Conservation (phyloP, 805 yeast genomes). For the Myxozyma lipomycoides region DNA sequence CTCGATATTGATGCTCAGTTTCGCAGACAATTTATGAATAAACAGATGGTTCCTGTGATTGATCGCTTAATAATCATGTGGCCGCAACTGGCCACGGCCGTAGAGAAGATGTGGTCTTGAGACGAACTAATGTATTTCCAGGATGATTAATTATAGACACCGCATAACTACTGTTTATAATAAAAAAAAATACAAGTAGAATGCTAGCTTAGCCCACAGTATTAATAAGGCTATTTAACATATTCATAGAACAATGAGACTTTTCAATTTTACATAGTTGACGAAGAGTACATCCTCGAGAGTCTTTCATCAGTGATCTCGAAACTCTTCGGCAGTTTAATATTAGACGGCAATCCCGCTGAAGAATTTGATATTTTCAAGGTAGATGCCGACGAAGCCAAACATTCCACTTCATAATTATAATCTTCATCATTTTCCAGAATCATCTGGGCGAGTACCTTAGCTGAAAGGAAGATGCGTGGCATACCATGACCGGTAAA, state of each 20-base stretch:
- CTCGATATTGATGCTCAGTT: background rate
- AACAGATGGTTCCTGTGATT: background rate
- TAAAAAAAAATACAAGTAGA: no score
- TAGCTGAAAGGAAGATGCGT: slow-evolving; percentile 42
- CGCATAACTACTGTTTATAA: no score
- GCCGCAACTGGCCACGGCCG: background rate
- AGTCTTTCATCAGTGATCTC: background rate
- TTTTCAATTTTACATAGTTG: no score
- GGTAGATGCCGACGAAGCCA: background rate
- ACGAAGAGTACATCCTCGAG: no score
- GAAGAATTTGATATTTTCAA: background rate
- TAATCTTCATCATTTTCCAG: slow-evolving; percentile 17
- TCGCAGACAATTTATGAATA: background rate
- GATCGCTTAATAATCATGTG: background rate
- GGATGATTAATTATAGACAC: no score
- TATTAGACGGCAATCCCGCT: background rate
- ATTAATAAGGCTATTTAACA: no score
- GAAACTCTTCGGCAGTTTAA: background rate
- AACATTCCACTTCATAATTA: slow-evolving; percentile 10
- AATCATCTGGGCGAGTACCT: slow-evolving; percentile 36
- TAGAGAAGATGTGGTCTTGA: background rate
- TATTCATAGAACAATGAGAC: no score
- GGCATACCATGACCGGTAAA: slow-evolving; percentile 55
- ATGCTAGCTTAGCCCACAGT: no score
- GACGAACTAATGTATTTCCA: no score